phyloP scores from a whole-genome alignment of 169 alveolate species.

The Plasmodium gaboni region DNA sequence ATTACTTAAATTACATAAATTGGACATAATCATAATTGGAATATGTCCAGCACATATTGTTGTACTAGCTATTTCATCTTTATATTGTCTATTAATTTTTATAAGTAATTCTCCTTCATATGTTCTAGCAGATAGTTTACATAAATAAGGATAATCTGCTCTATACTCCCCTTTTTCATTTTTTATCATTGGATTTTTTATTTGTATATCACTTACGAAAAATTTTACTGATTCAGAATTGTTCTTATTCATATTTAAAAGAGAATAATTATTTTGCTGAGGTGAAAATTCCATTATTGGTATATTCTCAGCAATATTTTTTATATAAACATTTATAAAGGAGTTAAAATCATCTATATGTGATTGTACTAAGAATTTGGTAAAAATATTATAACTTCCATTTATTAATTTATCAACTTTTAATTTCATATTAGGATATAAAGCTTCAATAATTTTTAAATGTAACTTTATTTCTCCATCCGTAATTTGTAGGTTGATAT shows the following conservation, averaged over 20 bases:
- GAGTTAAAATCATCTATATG: conserved; percentile 76
- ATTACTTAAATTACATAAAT: conserved; percentile 94
- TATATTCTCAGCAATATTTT: conserved; percentile 71
- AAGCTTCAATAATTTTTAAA: conserved; percentile 47
- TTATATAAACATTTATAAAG: conserved; percentile 70
- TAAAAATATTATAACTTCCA: conserved; percentile 74
- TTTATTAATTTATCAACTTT: conserved; percentile 42
- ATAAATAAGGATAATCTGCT: conserved; percentile 71
- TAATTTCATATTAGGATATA: conserved; percentile 65
- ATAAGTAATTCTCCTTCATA: conserved; percentile 74
- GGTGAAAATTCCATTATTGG: conserved; percentile 70
- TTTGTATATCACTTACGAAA: conserved; percentile 67
- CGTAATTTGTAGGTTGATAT: conserved; percentile 49
- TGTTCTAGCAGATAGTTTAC: conserved; percentile 47
- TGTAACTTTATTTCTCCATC: conserved; percentile 70
- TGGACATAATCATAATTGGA: conserved; percentile 98
- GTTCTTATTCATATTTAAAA: conserved; percentile 14
- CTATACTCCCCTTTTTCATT: conserved; percentile 46
- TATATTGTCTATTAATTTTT: conserved; percentile 46
- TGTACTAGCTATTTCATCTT: conserved; percentile 55
- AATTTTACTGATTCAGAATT: conserved; percentile 22
- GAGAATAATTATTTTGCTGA: conserved; percentile 16
- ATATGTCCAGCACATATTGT: conserved; percentile 92
- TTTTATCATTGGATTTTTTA: conserved; percentile 66
- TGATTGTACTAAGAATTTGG: conserved; percentile 66